phyloP scores from a whole-genome alignment of 179 eudicot species.

The Beta corolliflora region DNA sequence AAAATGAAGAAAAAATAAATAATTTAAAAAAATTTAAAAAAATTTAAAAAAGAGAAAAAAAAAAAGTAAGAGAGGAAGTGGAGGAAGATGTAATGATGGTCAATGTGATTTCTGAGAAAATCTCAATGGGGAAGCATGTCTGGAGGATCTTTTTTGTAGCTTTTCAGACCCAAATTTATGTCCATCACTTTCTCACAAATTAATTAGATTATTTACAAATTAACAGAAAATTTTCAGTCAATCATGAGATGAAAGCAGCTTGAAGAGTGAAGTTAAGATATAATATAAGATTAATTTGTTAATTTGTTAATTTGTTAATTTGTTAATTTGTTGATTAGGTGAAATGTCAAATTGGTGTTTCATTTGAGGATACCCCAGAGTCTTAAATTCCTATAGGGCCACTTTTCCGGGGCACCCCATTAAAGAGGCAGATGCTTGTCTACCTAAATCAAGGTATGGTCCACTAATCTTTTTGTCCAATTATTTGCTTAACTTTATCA shows the following conservation, averaged over 20 bases:
- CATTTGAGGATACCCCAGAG: conserved; percentile 14
- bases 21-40: no score
- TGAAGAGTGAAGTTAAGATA: no score
- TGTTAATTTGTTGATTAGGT: neutral
- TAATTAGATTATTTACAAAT: neutral
- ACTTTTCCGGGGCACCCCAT: neutral
- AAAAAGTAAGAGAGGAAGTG: neutral
- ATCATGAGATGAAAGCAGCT: neutral
- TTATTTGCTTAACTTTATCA: conserved; percentile 2
- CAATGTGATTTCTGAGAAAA: conserved; percentile 23
- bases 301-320: neutral
- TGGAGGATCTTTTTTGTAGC: neutral
- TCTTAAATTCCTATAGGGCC: conserved; percentile 12
- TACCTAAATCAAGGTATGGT: neutral
- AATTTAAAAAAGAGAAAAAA: neutral
- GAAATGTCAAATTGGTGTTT: conserved; percentile 17
- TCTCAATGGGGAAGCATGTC: conserved; percentile 19
- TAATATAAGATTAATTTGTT: neutral
- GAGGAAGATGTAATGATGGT: neutral
- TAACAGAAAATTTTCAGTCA: neutral
- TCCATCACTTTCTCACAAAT: neutral
- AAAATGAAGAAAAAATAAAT: neutral
- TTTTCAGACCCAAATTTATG: neutral
- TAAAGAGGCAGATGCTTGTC: conserved; percentile 21
- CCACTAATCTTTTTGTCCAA: conserved; percentile 16